Conservation (phyloP, 306 rosid species). For the Abrus precatorius region DNA sequence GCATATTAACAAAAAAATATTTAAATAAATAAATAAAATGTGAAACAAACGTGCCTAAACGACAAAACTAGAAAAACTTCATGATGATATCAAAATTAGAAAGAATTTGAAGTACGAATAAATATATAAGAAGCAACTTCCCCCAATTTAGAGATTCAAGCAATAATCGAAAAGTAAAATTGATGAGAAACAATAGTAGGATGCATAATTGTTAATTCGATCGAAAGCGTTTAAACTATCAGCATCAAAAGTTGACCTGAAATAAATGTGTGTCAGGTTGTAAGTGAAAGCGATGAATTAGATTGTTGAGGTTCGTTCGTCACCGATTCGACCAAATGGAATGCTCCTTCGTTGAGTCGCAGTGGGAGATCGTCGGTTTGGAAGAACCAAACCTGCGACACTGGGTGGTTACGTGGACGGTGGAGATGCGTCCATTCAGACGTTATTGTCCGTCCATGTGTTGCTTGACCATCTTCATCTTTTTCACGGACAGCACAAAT, state of each 20-base stretch:
- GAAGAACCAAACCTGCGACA: not conserved
- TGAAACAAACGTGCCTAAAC: not conserved
- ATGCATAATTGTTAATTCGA: not conserved
- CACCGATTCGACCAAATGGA: not conserved
- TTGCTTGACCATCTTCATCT: not conserved
- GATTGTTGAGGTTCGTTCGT: conserved; percentile 10
- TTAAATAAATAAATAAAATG: conserved; percentile 14
- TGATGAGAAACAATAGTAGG: not conserved
- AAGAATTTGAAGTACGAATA: not conserved
- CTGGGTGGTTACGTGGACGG: conserved; percentile 53
- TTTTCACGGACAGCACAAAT: not conserved
- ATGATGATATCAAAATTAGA: not conserved
- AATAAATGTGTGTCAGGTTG: not conserved
- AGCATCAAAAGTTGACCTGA: conserved; percentile 45
- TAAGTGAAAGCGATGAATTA: not conserved
- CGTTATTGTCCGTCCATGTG: conserved; percentile 2
- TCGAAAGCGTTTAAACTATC: conserved; percentile 1
- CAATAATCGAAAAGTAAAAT: conserved; percentile 9
- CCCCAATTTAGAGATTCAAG: not conserved
- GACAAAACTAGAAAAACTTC: not conserved
- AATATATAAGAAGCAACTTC: not conserved
- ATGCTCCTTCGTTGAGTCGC: not conserved
- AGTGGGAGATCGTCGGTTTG: conserved; percentile 36
- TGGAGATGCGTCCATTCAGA: conserved; percentile 40
- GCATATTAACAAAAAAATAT: not conserved